phyloP scores from a whole-genome alignment of 2,329 filamentous ascomycete species.

The Xylaria sp. region DNA sequence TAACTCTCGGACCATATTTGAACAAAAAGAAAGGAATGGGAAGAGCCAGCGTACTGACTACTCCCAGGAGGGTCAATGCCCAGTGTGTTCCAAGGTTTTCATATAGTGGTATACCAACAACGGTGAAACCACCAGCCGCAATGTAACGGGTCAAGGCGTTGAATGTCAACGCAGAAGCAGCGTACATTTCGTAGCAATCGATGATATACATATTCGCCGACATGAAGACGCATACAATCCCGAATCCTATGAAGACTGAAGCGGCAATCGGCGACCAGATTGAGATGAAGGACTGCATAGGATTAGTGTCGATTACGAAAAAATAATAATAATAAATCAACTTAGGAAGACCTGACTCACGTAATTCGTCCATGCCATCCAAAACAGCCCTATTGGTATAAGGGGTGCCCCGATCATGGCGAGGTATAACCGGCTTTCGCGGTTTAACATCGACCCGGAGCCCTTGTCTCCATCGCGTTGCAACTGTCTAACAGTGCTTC shows the following conservation, averaged over 20 bases:
- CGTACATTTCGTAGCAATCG: slow-evolving; percentile 49
- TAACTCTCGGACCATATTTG: slow-evolving; percentile 43
- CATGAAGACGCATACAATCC: slow-evolving; percentile 50
- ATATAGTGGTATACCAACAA: slow-evolving; percentile 43
- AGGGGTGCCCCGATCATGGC: slow-evolving; percentile 47
- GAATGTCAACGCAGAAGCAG: slow-evolving; percentile 49
- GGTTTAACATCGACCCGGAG: slow-evolving; percentile 26
- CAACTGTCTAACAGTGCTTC: slow-evolving; percentile 33
- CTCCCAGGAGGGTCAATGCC: slow-evolving; percentile 48
- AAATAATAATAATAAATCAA: neutral
- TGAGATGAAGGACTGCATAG: slow-evolving; percentile 28
- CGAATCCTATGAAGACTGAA: slow-evolving; percentile 48
- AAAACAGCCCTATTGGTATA: slow-evolving; percentile 51
- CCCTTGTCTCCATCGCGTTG: slow-evolving; percentile 13
- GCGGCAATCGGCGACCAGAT: slow-evolving; percentile 49
- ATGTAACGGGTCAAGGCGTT: slow-evolving; percentile 50
- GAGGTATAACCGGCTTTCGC: slow-evolving; percentile 45
- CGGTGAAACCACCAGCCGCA: slow-evolving; percentile 45
- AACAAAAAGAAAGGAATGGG: slow-evolving; percentile 54
- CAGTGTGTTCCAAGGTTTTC: slow-evolving; percentile 45
- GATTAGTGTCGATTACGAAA: neutral
- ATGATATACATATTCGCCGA: slow-evolving; percentile 55
- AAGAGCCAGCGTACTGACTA: slow-evolving; percentile 46
- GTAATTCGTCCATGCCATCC: slow-evolving; percentile 51
- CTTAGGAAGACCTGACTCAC: slow-evolving; percentile 2